These are phyloP conservation scores for Coniella vitis DNA, from an alignment of 2,329 filamentous ascomycete genomes.

Conservation along the genomic window DNA sequence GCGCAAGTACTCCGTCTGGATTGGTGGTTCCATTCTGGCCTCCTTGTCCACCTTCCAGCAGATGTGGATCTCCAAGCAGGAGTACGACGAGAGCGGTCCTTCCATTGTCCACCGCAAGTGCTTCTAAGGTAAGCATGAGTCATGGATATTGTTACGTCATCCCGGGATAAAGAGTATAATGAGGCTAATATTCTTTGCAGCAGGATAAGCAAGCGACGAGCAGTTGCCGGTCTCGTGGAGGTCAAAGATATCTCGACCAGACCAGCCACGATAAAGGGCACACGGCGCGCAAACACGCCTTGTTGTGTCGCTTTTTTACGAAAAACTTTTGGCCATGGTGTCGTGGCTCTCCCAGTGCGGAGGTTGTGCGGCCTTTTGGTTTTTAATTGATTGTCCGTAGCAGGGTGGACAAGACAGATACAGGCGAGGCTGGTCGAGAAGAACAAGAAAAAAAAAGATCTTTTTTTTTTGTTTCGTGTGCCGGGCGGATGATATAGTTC, in stretches of 20 bases:
- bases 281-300: conserved; percentile 41
- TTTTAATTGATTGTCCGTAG: conserved; percentile 43
- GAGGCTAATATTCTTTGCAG: conserved; percentile 2
- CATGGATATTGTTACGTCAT: neutral
- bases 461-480: conserved; percentile 34
- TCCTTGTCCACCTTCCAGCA: conserved; percentile 99
- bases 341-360: conserved; percentile 37
- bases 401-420: conserved; percentile 36
- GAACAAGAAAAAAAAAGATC: conserved; percentile 36
- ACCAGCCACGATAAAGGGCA: conserved; percentile 37
- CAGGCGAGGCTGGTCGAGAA: conserved; percentile 43
- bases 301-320: conserved; percentile 48
- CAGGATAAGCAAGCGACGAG: conserved; percentile 18
- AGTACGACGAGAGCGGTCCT: conserved; percentile 99
- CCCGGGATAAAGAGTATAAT: neutral
- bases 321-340: conserved; percentile 50
- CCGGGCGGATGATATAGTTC: conserved; percentile 24
- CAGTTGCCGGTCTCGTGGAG: conserved; percentile 25
- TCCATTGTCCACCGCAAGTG: conserved; percentile 99
- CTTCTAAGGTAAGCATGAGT: conserved; percentile 73
- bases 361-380: conserved; percentile 38
- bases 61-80: conserved; percentile 99
- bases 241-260: conserved; percentile 37
- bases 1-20: conserved; percentile 99
- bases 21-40: conserved; percentile 99